phyloP scores from a whole-genome alignment of 2,329 filamentous ascomycete species.

The Sporothrix curviconia region DNA sequence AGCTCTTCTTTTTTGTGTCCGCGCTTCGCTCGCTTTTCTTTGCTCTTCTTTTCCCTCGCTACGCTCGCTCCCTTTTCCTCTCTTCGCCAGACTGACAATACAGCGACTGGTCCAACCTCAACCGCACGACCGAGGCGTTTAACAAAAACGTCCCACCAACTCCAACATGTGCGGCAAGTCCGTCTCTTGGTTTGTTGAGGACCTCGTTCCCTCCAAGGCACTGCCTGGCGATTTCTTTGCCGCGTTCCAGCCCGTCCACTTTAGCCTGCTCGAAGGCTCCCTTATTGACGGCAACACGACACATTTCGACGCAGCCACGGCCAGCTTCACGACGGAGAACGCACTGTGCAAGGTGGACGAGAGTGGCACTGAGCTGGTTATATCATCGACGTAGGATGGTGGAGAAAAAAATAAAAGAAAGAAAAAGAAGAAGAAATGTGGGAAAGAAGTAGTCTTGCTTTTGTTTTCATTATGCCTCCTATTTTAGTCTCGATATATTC shows the following conservation, averaged over 20 bases:
- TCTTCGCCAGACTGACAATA: too few relatives aligned
- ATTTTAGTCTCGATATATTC: too few relatives aligned
- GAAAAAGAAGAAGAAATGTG: too few relatives aligned
- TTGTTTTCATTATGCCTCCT: too few relatives aligned
- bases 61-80: background rate
- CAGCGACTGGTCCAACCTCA: conserved; percentile 15
- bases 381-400: conserved; percentile 15
- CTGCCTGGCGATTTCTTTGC: conserved; percentile 14
- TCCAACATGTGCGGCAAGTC: conserved; percentile 14
- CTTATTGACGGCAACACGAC: conserved; percentile 9
- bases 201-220: conserved; percentile 11
- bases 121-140: conserved; percentile 11
- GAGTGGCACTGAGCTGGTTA: background rate
- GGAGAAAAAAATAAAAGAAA: too few relatives aligned
- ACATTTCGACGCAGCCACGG: conserved; percentile 2
- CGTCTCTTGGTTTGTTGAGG: conserved; percentile 17
- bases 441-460: too few relatives aligned
- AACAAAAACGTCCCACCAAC: conserved; percentile 5
- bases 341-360: conserved; percentile 9
- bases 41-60: background rate
- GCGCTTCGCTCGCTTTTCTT: background rate
- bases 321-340: conserved; percentile 13
- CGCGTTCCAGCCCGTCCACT: conserved; percentile 15
- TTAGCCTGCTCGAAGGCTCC: background rate
- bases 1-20: background rate